Base-by-base conservation (phyloP, 495 filamentous ascomycete species). In the Articulospora tetracladia region DNA sequence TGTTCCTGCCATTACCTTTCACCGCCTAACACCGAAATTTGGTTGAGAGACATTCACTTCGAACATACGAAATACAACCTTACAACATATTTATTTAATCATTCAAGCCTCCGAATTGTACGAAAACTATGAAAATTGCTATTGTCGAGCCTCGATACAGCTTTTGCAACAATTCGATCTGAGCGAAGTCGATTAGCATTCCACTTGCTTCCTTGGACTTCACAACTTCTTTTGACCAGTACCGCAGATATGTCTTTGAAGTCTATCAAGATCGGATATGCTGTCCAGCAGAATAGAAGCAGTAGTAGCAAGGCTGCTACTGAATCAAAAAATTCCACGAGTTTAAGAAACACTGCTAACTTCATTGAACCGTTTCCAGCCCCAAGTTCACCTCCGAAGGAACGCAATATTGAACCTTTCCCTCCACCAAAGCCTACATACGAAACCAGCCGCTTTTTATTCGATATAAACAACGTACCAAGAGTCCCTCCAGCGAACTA, bases 331-430 rank as follows among this genome's bases (percentile, higher is more conserved):
- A 13, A 19, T 55, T 59, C 61, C 23, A 34, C 28, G 46, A 57
- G 55, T 46, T 56, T 20, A 23, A 41, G 23, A 25, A 19, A 23
- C 17, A 54, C 24, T 54, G 62, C 66, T 65, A 56, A 65, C 55
- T 44, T 66, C 24, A 64, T 53, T 66, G 57, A 58, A 67, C 59
- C 60, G 27, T 66, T 67, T 59, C 62, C 62, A 62, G 47, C 47
- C 25, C 47, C 47, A 50, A 25, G 12, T 4, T 27, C 47, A 13
- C 47, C 47, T 25, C 25, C 20, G 4, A 50, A 25, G 10, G 47
- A 50, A 27, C 32, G 2, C 11, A 41, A 26, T 36, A 22, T 57
- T 56, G 27, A 28, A 57, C 32, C 36, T 27, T 46, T 57, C 59
- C 50, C 32, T 58, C 51, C 34, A 39, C 44, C 23, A 58, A 34